phyloP scores from a whole-genome alignment of 768 basidiomycete genomes.

The Rhodosporidiobolus sp. region DNA sequence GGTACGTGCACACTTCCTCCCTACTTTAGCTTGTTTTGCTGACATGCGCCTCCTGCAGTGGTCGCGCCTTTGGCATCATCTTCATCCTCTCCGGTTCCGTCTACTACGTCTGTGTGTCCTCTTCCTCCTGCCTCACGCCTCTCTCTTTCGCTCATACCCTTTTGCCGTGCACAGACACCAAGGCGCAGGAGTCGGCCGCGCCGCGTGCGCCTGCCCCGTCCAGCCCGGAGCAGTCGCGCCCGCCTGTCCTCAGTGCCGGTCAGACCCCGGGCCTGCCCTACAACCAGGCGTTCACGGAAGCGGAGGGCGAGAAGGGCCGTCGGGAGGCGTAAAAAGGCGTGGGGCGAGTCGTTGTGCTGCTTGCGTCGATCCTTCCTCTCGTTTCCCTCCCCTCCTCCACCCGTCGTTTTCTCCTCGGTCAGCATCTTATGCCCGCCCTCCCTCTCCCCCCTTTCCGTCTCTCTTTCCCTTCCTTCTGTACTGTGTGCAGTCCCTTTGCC shows the following conservation, averaged over 20 bases:
- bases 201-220: background rate
- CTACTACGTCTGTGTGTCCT: conserved; percentile 56
- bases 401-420: background rate
- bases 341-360: background rate
- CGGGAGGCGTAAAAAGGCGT: background rate
- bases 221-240: conserved; percentile 9
- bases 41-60: conserved; percentile 53
- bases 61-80: conserved; percentile 73
- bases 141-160: too few species aligned
- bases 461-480: too few species aligned
- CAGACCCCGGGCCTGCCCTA: conserved; percentile 27
- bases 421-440: background rate
- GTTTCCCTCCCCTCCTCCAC: background rate
- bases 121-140: background rate
- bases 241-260: conserved; percentile 17
- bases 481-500: too few species aligned
- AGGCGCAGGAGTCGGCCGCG: conserved; percentile 27
- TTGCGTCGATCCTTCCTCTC: background rate
- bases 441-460: background rate
- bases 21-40: conserved; percentile 1
- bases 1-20: conserved; percentile 54
- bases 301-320: background rate
- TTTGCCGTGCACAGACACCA: conserved; percentile 28
- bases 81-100: conserved; percentile 77
- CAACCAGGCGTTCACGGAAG: background rate